Evolutionary conservation across 352 stramenopile genomes (phyloP), one percentile per base, ranked within the genome.

Genomic region (Plasmopara muralis): DNA sequence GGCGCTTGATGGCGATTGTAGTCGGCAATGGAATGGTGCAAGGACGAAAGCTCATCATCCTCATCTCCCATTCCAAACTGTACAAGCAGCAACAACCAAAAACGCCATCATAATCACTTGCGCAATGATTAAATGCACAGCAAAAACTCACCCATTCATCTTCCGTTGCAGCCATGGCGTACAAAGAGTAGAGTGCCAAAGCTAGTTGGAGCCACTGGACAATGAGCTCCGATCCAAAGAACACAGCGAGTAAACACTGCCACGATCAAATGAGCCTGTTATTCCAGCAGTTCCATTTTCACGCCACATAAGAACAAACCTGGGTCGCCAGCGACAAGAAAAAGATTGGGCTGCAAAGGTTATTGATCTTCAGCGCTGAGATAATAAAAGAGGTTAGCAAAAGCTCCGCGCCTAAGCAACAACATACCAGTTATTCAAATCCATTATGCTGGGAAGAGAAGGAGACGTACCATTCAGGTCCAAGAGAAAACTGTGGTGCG

Each of bases 401-500:
- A 28, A 91, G 59, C 46, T 94, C 84, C n/a, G 84, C 78, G 31
- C 83, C 81, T 85, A 29, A n/a, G 53, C 5, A 56, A 5, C 46
- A 58, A 50, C 34, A 7, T 25, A 25, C 20, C 20, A 25, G 20
- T 25, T 25, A 25, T 25, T 25, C 3, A 25, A 3, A 3, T 47
- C 37, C 38, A 7, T 35, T 43, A 37, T 47, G 16, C 45, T 9
- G 55, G 18, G 50, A 2, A 34, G 33, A 30, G 33, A 52, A 35
- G 53, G 28, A 57, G 56, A 12, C 53, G 29, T 74, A 91, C 82
- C 84, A 50, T 94, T 95, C 15, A 95, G 57, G 48, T 93, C 85
- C n/a, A 95, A 65, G 35, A 95, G 64, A 50, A 95, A 95, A 57
- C 83, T 93, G 65, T 93, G 83, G 47, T 93, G 77, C 2, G 81